Evolutionary conservation across 2,329 filamentous ascomycete genomes (phyloP).

Genomic region (Monosporascus sp.): DNA sequence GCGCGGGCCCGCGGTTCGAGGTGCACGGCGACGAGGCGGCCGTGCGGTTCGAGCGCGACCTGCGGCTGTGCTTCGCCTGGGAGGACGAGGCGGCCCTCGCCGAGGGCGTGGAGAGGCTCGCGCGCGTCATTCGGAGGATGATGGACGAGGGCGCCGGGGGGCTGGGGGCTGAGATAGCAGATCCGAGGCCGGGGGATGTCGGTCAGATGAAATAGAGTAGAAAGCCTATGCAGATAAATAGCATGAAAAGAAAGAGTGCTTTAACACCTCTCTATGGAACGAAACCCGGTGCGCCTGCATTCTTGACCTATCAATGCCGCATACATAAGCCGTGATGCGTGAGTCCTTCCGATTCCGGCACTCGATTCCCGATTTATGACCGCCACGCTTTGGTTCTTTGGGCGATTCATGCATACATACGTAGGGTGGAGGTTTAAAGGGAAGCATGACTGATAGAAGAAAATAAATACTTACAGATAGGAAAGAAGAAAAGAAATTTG

Average conservation of each 20-base stretch:
- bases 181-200: neutral
- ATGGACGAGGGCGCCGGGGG: neutral
- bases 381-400: no score
- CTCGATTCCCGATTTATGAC: no score
- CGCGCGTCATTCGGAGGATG: slow-evolving; percentile 29
- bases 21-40: slow-evolving; percentile 51
- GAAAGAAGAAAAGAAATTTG: no score
- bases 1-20: slow-evolving; percentile 65
- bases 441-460: no score
- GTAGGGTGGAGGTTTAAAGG: no score
- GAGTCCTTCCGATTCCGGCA: no score
- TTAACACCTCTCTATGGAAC: neutral
- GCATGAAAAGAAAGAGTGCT: neutral
- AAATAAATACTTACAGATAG: no score
- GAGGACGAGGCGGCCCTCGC: slow-evolving; percentile 59
- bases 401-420: no score
- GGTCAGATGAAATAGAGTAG: neutral
- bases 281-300: no score
- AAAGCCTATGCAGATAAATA: neutral
- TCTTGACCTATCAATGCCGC: no score
- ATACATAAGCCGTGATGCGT: no score
- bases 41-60: slow-evolving; percentile 50
- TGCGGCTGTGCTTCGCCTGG: slow-evolving; percentile 70
- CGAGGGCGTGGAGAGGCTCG: slow-evolving; percentile 64
- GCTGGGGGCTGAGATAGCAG: neutral